These are phyloP conservation scores for Mollisiaceae sp. DNA, from an alignment of 2,329 filamentous ascomycete species.

Conservation along the genomic window DNA sequence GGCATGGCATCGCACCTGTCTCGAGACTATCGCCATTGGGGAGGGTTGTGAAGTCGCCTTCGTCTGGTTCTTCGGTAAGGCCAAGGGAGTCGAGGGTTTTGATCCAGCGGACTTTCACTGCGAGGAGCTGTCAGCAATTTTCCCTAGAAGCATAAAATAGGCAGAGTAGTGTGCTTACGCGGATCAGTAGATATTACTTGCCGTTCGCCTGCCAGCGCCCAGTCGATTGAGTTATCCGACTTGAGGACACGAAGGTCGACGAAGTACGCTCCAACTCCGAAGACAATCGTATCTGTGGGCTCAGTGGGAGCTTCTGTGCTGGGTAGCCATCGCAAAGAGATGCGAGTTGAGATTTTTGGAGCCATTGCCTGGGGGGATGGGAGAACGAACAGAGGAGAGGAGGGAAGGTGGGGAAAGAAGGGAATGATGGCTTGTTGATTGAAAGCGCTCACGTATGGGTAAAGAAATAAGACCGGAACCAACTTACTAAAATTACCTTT, in stretches of 20 bases:
- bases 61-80: slow-evolving; percentile 38
- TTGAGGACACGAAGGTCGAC: slow-evolving; percentile 50
- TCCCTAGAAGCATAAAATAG: neutral
- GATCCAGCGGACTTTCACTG: slow-evolving; percentile 46
- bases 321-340: slow-evolving; percentile 50
- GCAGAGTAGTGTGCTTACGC: slow-evolving; percentile 37
- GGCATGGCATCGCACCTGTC: slow-evolving; percentile 46
- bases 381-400: neutral
- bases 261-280: slow-evolving; percentile 50
- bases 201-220: slow-evolving; percentile 50
- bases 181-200: slow-evolving; percentile 45
- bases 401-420: slow-evolving; percentile 32
- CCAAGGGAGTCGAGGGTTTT: slow-evolving; percentile 48
- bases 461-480: neutral
- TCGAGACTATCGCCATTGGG: slow-evolving; percentile 49
- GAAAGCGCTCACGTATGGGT: neutral
- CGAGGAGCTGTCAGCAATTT: neutral
- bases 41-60: slow-evolving; percentile 45
- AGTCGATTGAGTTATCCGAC: slow-evolving; percentile 45
- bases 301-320: slow-evolving; percentile 43
- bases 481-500: neutral
- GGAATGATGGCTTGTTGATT: neutral
- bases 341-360: slow-evolving; percentile 45
- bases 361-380: slow-evolving; percentile 20
- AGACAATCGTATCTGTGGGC: slow-evolving; percentile 50